Evolutionary conservation across 2,329 filamentous ascomycete genomes (phyloP).

Genomic region (Aspergillus hiratsukae): DNA sequence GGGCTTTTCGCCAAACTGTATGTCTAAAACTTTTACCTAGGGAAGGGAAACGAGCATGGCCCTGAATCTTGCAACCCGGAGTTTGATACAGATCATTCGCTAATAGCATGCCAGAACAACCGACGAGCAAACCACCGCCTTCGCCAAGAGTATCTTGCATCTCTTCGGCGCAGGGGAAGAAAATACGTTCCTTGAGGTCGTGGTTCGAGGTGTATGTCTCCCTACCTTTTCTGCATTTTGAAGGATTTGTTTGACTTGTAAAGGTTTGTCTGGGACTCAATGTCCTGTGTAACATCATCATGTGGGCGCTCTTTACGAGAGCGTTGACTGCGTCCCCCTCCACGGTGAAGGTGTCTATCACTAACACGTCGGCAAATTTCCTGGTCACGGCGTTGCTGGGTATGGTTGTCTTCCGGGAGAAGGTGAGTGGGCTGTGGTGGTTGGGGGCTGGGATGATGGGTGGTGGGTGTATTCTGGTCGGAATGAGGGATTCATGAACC

Average conservation of each 20-base stretch:
- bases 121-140: conserved; percentile 52
- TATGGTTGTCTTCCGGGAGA: conserved; percentile 54
- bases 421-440: conserved; percentile 57
- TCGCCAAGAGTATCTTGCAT: conserved; percentile 45
- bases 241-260: conserved; percentile 15
- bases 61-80: too few relatives aligned
- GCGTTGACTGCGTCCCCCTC: conserved; percentile 57
- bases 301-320: conserved; percentile 63
- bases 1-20: conserved; percentile 65
- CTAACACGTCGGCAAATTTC: conserved; percentile 62
- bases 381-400: conserved; percentile 58
- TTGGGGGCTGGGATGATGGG: conserved; percentile 57
- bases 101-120: conserved; percentile 47
- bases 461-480: conserved; percentile 60
- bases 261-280: conserved; percentile 59
- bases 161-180: conserved; percentile 40
- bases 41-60: too few relatives aligned
- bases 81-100: not conserved
- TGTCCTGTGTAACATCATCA: conserved; percentile 58
- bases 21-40: conserved; percentile 5
- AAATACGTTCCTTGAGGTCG: conserved; percentile 44
- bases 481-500: conserved; percentile 46
- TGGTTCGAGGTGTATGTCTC: conserved; percentile 49
- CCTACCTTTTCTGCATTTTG: not conserved
- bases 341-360: conserved; percentile 59